A percentile compares a stretch with the other conserved stretches of the same genome.
phyloP scores from a whole-genome alignment of 176 grass and related monocot species.

The Triticum urartu region DNA sequence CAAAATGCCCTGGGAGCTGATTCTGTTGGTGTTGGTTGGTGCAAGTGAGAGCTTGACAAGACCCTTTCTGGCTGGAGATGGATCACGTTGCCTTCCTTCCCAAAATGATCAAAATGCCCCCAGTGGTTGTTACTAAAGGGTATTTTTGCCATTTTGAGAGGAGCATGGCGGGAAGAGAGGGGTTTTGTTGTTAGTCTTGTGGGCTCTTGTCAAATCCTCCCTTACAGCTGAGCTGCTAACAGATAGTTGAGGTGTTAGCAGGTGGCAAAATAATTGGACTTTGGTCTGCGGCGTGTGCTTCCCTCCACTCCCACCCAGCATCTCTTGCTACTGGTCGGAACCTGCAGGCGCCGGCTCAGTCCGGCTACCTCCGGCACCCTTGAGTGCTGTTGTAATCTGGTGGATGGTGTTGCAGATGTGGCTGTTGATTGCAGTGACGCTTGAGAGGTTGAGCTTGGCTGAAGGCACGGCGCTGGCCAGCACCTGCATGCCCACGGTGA shows the following conservation, averaged over 20 bases:
- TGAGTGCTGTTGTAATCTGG: slow-evolving; percentile 72
- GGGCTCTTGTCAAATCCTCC: slow-evolving; percentile 74
- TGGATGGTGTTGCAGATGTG: slow-evolving; percentile 80
- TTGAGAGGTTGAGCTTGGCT: slow-evolving; percentile 86
- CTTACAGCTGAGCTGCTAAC: slow-evolving; percentile 50
- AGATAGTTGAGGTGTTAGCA: slow-evolving; percentile 26
- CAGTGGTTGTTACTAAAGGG: slow-evolving; percentile 18
- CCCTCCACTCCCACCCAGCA: not conserved
- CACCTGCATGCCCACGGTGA: slow-evolving; percentile 88
- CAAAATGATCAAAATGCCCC: slow-evolving; percentile 88
- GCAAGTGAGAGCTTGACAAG: slow-evolving; percentile 94
- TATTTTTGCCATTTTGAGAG: slow-evolving; percentile 83
- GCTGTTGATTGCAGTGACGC: slow-evolving; percentile 84
- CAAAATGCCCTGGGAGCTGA: slow-evolving; percentile 24
- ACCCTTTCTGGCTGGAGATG: slow-evolving; percentile 38
- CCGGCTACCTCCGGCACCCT: slow-evolving; percentile 32
- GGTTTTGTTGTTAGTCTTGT: slow-evolving; percentile 36
- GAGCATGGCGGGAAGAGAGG: slow-evolving; percentile 27
- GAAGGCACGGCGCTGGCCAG: slow-evolving; percentile 84
- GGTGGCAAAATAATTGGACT: slow-evolving; percentile 15
- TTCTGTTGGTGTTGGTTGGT: slow-evolving; percentile 1
- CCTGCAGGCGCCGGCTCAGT: slow-evolving; percentile 14
- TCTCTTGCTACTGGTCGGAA: slow-evolving; percentile 42
- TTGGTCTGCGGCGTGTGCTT: slow-evolving; percentile 28
- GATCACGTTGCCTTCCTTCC: slow-evolving; percentile 49